phyloP scores from a whole-genome alignment of 352 stramenopile genomes.

The Globisporangium spinosum region DNA sequence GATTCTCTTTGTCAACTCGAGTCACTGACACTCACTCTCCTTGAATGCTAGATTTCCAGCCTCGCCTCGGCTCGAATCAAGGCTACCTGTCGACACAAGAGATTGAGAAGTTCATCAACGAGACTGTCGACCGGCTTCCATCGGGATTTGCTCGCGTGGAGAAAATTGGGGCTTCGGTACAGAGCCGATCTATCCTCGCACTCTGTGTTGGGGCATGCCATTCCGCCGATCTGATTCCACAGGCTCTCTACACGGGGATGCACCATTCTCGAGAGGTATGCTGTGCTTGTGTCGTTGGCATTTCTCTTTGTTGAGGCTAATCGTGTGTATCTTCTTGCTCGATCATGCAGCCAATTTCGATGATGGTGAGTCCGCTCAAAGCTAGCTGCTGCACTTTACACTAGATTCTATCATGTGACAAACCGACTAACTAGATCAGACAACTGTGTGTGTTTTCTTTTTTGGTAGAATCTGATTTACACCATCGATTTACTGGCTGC shows the following conservation, averaged over 20 bases:
- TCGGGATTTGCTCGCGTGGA: conserved; percentile 42
- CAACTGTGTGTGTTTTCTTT: not conserved
- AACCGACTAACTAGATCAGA: not conserved
- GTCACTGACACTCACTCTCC: not conserved
- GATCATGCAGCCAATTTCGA: conserved; percentile 64
- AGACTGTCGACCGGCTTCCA: conserved; percentile 34
- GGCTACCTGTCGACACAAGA: conserved; percentile 63
- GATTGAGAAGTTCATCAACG: conserved; percentile 54
- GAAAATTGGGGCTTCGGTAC: conserved; percentile 51
- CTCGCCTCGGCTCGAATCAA: conserved; percentile 53
- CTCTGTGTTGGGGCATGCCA: conserved; percentile 67
- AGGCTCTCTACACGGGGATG: conserved; percentile 79
- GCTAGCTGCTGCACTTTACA: not conserved
- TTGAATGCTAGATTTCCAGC: conserved; percentile 25
- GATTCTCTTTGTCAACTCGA: not conserved
- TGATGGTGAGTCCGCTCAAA: conserved; percentile 56
- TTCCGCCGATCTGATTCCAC: conserved; percentile 23
- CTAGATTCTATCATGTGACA: not conserved
- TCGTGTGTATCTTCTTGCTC: not conserved
- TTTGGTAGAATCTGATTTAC: conserved; percentile 68
- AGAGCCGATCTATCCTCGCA: conserved; percentile 55
- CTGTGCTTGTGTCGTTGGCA: not conserved
- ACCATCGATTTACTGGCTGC: conserved; percentile 72
- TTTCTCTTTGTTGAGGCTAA: conserved; percentile 1
- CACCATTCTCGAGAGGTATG: conserved; percentile 78